These are phyloP conservation scores for Trypanosoma boissoni DNA, from an alignment of 208 protist species.

Conservation along the genomic window DNA sequence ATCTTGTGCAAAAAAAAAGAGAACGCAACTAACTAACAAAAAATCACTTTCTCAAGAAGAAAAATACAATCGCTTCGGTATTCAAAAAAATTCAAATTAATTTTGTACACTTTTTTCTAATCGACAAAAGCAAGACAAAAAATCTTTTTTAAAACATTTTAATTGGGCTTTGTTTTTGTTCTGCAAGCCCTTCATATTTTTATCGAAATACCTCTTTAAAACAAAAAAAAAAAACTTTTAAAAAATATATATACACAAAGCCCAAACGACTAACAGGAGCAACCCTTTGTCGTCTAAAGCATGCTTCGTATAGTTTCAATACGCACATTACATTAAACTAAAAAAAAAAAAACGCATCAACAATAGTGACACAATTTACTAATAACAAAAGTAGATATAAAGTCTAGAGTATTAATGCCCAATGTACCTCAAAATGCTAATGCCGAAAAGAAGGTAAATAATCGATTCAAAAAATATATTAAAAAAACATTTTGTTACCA, in stretches of 20 bases:
- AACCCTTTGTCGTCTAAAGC: not conserved
- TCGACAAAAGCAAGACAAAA: not conserved
- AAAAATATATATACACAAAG: conserved; percentile 2
- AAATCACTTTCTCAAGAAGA: too few species aligned
- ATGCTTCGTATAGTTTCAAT: not conserved
- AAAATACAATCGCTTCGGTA: not conserved
- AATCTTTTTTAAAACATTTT: not conserved
- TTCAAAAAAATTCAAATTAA: not conserved
- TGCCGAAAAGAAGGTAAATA: conserved; percentile 3
- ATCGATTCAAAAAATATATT: conserved; percentile 17
- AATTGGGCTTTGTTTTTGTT: not conserved
- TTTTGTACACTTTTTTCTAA: conserved; percentile 5
- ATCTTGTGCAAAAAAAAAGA: not conserved
- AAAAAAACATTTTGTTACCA: conserved; percentile 18
- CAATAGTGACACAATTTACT: too few species aligned
- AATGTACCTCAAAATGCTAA: too few species aligned
- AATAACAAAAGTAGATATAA: too few species aligned
- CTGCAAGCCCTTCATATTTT: not conserved
- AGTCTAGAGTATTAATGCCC: too few species aligned
- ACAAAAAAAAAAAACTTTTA: conserved; percentile 8
- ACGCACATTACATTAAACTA: not conserved
- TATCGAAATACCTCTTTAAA: not conserved
- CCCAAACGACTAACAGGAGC: not conserved
- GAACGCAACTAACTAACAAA: not conserved
- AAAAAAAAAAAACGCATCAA: too few species aligned